Percentiles rank a stretch among this genome's conserved stretches.
phyloP scores from a whole-genome alignment of 2,329 filamentous ascomycete species.

The Sporothrix euskadiensis region DNA sequence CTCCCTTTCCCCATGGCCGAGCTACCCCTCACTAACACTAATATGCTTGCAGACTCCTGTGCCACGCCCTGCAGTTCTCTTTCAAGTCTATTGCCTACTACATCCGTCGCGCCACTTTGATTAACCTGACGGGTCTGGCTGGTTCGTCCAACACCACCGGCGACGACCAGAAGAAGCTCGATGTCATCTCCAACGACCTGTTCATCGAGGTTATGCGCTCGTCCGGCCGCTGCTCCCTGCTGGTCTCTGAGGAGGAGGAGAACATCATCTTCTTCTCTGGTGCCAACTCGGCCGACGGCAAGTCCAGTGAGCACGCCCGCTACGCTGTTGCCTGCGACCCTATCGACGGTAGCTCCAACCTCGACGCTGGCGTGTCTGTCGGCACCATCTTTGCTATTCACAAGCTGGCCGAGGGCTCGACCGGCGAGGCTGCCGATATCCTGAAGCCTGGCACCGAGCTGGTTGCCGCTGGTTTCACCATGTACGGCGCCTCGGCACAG shows the following conservation, averaged over 20 bases:
- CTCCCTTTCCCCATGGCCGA: background rate
- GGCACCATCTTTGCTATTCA: slow-evolving; percentile 96
- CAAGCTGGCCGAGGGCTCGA: slow-evolving; percentile 76
- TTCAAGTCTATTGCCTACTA: slow-evolving; percentile 99
- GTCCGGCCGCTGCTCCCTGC: slow-evolving; percentile 82
- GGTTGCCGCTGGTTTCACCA: slow-evolving; percentile 95
- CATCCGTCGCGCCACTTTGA: slow-evolving; percentile 91
- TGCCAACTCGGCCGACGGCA: slow-evolving; percentile 49
- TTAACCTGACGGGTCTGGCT: slow-evolving; percentile 93
- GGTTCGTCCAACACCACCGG: slow-evolving; percentile 94
- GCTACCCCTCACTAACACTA: slow-evolving; percentile 18
- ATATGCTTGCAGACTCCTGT: slow-evolving; percentile 67
- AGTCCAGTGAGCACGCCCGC: slow-evolving; percentile 59
- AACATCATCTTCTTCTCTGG: slow-evolving; percentile 82
- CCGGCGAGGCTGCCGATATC: slow-evolving; percentile 78
- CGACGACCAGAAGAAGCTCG: slow-evolving; percentile 99
- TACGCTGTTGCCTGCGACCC: slow-evolving; percentile 98
- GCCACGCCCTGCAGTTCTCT: slow-evolving; percentile 96
- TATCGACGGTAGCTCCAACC: slow-evolving; percentile 95
- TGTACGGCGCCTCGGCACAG: slow-evolving; percentile 97
- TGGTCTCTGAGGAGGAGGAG: slow-evolving; percentile 98
- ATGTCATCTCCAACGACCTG: slow-evolving; percentile 97
- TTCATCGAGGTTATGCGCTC: slow-evolving; percentile 95
- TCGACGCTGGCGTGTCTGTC: slow-evolving; percentile 96
- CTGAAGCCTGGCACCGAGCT: slow-evolving; percentile 88